A percentile compares a stretch with the other conserved stretches of the same genome.
These are phyloP conservation scores for Colletotrichum higginsianum DNA, from an alignment of 2,329 filamentous ascomycete genomes.

Conservation along the genomic window DNA sequence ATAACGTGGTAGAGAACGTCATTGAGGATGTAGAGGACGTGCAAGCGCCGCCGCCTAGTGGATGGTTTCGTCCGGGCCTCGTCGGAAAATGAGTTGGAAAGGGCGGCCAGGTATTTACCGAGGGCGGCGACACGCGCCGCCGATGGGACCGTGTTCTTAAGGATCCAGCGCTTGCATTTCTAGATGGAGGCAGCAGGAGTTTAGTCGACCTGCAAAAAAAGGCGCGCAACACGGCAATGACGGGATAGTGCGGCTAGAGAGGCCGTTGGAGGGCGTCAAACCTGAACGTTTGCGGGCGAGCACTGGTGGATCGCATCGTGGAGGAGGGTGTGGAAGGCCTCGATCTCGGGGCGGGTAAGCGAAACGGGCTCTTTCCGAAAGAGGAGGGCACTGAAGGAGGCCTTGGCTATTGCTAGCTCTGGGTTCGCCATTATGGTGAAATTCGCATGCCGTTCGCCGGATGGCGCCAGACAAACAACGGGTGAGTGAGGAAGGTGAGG, in stretches of 20 bases:
- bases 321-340: conserved; percentile 77
- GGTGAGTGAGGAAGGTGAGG: conserved; percentile 1
- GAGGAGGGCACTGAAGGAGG: conserved; percentile 81
- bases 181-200: conserved; percentile 60
- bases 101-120: conserved; percentile 81
- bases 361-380: conserved; percentile 81
- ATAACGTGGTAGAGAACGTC: conserved; percentile 82
- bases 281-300: conserved; percentile 88
- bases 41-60: conserved; percentile 77
- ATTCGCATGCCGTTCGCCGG: conserved; percentile 22
- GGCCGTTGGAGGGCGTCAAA: conserved; percentile 68
- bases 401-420: conserved; percentile 83
- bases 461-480: not conserved
- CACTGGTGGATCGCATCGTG: conserved; percentile 78
- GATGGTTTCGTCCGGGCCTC: conserved; percentile 59
- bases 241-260: conserved; percentile 45
- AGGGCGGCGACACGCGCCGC: conserved; percentile 75
- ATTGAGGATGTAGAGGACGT: conserved; percentile 84
- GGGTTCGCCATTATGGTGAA: conserved; percentile 72
- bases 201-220: conserved; percentile 50
- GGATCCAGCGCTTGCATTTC: conserved; percentile 91
- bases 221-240: conserved; percentile 13
- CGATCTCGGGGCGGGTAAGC: conserved; percentile 78
- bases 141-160: conserved; percentile 80
- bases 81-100: conserved; percentile 71